A percentile compares a stretch with the other conserved stretches of the same genome.
These are phyloP conservation scores for Forsythia suspensa DNA, from an alignment of 257 asterid genomes.

Conservation along the genomic window DNA sequence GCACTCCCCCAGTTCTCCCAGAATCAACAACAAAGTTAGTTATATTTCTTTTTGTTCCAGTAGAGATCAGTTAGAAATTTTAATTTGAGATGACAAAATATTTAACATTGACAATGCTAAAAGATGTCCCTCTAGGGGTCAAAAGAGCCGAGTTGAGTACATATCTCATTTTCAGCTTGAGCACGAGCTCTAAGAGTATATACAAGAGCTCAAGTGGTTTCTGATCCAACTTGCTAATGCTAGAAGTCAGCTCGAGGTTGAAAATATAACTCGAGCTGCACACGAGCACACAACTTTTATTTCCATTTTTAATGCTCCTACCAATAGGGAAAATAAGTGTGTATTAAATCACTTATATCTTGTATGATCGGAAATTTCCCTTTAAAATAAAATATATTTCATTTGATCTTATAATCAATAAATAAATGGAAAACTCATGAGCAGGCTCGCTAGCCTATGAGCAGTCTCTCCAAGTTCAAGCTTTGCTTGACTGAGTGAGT, in stretches of 20 bases:
- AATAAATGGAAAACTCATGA: background rate
- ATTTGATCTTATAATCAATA: background rate
- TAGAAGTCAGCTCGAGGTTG: background rate
- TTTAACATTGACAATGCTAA: background rate
- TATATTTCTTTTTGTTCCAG: background rate
- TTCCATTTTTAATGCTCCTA: background rate
- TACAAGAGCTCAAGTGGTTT: background rate
- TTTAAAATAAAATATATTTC: background rate
- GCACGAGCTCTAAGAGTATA: background rate
- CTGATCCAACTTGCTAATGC: background rate
- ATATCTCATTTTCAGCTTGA: background rate
- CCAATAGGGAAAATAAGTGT: background rate
- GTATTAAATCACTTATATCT: background rate
- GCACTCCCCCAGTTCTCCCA: constrained; percentile 89
- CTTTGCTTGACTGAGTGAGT: background rate
- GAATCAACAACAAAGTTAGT: constrained; percentile 74
- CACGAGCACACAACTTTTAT: background rate
- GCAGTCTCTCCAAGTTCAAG: background rate
- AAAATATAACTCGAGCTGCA: background rate
- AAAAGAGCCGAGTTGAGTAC: background rate
- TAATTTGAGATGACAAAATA: background rate
- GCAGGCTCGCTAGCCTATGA: background rate
- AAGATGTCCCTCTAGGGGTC: background rate
- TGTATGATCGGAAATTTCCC: background rate
- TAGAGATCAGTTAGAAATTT: background rate